Base-by-base conservation (phyloP, 1,284 basidiomycete species). In the Ganoderma sinense region DNA sequence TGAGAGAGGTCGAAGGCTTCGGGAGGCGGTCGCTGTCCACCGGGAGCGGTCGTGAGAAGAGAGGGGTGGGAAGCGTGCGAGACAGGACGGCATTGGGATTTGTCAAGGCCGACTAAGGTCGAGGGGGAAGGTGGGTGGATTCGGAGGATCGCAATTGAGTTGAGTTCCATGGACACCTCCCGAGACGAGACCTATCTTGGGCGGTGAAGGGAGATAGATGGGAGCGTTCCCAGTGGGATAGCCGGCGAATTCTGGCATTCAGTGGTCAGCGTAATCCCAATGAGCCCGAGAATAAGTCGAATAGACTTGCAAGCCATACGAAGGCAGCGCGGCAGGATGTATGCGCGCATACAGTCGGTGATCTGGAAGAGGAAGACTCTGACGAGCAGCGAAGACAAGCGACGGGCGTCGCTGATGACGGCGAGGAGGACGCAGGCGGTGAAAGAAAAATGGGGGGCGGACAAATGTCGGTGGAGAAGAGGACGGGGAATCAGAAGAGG, bases 101-200 rank as follows among this genome's bases (percentile, higher is more conserved):
- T 61, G 67, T 26, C 65, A 69, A 55, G 68, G 48, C 63, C 40
- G 48, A 64, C 3, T 48, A 63, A 29, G 23, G 48, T 53, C 48
- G 48, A 53, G 63, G 56, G 65, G 40, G 55, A 40, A 43, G 56
- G 63, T 64, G 66, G 64, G 68, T 60, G 67, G 48, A 43, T 67
- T 69, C 62, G 66, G 60, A 69, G 65, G 69, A 68, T 71, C 68
- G 65, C 60, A 66, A 73, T 71, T 69, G 69, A 73, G 63, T 69
- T 31, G 58, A 31, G 62, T 67, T 66, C 55, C 59, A 63, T 65
- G 67, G 48, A 69, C 55, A 65, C 64, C 43, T 65, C 36, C 65
- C 69, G 69, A 69, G 59, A 62, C 66, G 65, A 69, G 65, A 68
- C 64, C 68, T 71, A 73, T 73, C 72, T 68, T 67, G 69, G 64